Base-by-base conservation (phyloP, 2,329 filamentous ascomycete genomes). In the Passalora sequoiae region DNA sequence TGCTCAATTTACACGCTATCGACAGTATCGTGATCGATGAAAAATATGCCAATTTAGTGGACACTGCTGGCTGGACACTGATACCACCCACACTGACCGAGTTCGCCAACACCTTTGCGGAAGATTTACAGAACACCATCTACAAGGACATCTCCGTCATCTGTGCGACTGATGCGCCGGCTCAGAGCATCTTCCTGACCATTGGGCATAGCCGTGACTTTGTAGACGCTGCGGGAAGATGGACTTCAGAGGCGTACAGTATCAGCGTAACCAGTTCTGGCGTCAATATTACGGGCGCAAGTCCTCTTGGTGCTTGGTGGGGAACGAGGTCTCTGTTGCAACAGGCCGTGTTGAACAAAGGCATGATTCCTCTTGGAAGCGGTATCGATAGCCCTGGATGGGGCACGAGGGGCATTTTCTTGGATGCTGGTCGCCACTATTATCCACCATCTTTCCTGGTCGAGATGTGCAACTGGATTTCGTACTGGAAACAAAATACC, bases 401-500 rank as follows among this genome's bases (percentile, higher is more conserved):
- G 55, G 45, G 40, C 2, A 61, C 57, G 6, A 43, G 58, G 43
- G 58, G 58, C 12, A 44, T 60, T 10, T 54, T 61, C 33, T 65
- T 80, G 3, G 77, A 81, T 43, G 69, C 64, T 3, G 77, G 69
- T 1, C 69, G 77, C 2, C 75, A 80, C 54, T 80, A 71, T 57
- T 80, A 80, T 50, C 71, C 76, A 0, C 63, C 68, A 5, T 64
- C 69, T 10, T 80, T 78, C 48, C 54, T 80, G 12, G 66, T 69
- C 29, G 76, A 80, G n/a, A 62, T 80, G 49, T 80, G 77, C 59
- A 69, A 71, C 0, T 80, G 79, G 58, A 72, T 77, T 49, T 79
- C 76, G 20, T 80, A 76, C 56, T 80, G 77, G 64, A 81, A 80
- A 54, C 71, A 79, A 50, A 79, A 78, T 49, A 71, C 71, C 1